These are phyloP conservation scores for Xylariaceae sp. DNA, from an alignment of 2,329 filamentous ascomycete genomes.

Conservation along the genomic window DNA sequence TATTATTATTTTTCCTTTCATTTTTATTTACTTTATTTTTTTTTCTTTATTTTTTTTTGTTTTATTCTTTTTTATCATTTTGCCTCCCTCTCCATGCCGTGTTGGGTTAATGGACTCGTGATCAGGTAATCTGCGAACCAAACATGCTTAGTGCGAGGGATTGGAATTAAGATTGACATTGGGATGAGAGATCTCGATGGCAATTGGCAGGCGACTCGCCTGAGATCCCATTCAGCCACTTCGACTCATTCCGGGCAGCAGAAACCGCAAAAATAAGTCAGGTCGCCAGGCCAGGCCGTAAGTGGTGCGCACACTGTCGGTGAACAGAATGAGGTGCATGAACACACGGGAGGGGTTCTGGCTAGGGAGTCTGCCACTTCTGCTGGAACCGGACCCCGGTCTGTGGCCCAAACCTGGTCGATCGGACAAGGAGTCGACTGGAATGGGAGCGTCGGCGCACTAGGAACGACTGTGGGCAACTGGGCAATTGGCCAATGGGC, in stretches of 20 bases:
- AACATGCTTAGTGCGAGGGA: slow-evolving; percentile 4
- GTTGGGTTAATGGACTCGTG: slow-evolving; percentile 2
- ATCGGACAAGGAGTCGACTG: slow-evolving; percentile 26
- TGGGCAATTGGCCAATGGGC: slow-evolving; percentile 30
- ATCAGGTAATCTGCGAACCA: slow-evolving; percentile 1
- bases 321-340: slow-evolving; percentile 45
- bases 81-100: slow-evolving; percentile 2
- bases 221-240: slow-evolving; percentile 2
- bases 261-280: background rate
- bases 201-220: background rate
- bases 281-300: background rate
- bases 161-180: background rate
- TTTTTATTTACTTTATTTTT: background rate
- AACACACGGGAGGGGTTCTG: slow-evolving; percentile 36
- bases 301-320: slow-evolving; percentile 35
- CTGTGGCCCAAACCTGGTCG: slow-evolving; percentile 21
- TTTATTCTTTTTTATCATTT: slow-evolving; percentile 8
- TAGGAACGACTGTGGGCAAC: slow-evolving; percentile 28
- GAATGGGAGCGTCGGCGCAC: slow-evolving; percentile 32
- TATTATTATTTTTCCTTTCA: background rate
- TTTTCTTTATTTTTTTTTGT: background rate
- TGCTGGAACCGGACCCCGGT: slow-evolving; percentile 27
- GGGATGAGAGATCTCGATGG: background rate
- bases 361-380: background rate
- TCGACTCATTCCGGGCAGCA: background rate